Evolutionary conservation across 1,284 basidiomycete genomes (phyloP), one percentile per base, ranked within the genome.

Genomic region (Heliocybe sulcata): DNA sequence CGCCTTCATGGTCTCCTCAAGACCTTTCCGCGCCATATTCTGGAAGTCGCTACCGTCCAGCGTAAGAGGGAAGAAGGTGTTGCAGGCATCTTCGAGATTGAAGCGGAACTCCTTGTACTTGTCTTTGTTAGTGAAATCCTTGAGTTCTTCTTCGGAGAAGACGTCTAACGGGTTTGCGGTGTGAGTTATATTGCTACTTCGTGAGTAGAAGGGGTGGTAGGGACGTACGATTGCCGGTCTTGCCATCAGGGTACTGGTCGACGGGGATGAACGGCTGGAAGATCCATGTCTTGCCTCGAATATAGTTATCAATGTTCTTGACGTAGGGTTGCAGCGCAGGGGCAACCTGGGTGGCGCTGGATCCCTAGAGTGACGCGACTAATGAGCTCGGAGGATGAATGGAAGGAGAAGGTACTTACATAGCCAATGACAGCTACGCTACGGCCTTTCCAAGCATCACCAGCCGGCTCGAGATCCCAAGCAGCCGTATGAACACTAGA

Each of bases 251-350:
- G 38, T 42, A 42, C 16, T 42, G 38, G 16, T 42, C 38, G 16
- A 42, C 38, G n/a, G 38, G 38, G n/a, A 42, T 69, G 57, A 84
- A 82, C 0, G 76, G 72, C 1, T 73, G 64, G 2, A 79, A 72
- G 38, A 86, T 72, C 84, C 81, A 86, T 0, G 83, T 82, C 63
- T 78, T 77, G 1, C 82, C 79, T 16, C 82, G 75, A 35, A 82
- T 82, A 60, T 78, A 85, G 64, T 83, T 82, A 38, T 70, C 67
- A 23, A 86, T 56, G 55, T 74, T 72, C 51, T 68, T 65, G 4
- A 83, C 81, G 55, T 71, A 72, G 1, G 78, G 74, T 58, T 83
- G 82, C 10, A 86, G 65, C 1, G 81, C 74, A 0, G 83, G 73
- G 0, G 85, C 78, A 11, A 85, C 76, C 60, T 87, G 85, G 25